These are phyloP conservation scores for Globisporangium barbulae DNA, from an alignment of 352 stramenopile species.

Conservation along the genomic window DNA sequence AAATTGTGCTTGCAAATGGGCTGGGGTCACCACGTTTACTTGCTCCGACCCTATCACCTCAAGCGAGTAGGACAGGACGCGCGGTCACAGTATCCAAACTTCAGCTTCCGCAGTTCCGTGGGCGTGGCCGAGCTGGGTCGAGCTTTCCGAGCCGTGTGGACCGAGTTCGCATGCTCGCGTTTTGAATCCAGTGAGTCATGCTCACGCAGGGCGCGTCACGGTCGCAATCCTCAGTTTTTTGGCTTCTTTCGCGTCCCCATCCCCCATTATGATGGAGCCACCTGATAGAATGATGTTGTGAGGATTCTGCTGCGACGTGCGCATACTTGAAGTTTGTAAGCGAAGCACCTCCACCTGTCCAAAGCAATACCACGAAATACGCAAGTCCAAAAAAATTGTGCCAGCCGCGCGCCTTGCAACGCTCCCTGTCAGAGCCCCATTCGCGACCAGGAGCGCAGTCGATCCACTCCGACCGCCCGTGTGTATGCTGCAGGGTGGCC, in stretches of 20 bases:
- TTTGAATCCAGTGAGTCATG: conserved; percentile 1
- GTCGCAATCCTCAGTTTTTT: conserved; percentile 3
- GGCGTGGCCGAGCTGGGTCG: too few relatives aligned
- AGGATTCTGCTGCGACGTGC: conserved; percentile 11
- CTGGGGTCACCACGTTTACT: too few relatives aligned
- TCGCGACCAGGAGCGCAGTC: conserved; percentile 30
- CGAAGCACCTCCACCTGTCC: background rate
- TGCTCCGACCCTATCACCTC: background rate
- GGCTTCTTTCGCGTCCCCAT: background rate
- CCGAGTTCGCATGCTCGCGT: background rate
- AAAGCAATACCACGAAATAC: background rate
- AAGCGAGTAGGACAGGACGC: background rate
- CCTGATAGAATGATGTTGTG: background rate
- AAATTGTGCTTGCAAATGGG: too few relatives aligned
- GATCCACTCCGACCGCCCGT: background rate
- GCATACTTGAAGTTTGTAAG: conserved; percentile 8
- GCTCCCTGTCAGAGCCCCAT: background rate
- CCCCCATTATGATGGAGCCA: conserved; percentile 1
- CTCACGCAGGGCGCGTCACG: conserved; percentile 4
- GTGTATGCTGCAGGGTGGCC: background rate
- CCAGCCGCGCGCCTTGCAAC: background rate
- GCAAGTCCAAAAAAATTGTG: background rate
- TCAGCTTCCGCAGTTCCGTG: background rate
- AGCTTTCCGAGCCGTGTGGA: background rate
- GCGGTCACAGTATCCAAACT: background rate